Base-by-base conservation (phyloP, 768 basidiomycete genomes). In the Termitomyces bulborhizus region DNA sequence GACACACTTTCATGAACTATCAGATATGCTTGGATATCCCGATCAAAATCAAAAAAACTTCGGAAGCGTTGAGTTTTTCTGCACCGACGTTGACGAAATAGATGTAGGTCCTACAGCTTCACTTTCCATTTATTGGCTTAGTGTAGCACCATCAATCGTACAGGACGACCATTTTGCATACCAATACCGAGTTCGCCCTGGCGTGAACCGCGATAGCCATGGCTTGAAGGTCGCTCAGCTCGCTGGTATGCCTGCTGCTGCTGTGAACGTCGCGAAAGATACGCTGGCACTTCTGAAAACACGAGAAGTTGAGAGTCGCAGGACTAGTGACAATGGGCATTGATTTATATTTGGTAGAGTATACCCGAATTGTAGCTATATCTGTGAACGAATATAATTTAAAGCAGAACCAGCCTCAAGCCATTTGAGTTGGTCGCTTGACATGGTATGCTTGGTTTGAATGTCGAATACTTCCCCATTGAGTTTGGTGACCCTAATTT, bases 1-100 rank as follows among this genome's bases (percentile, higher is more conserved):
- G 6, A 99, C 96, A n/a, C 96, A 99, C 71, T 98, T 97, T 65
- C 95, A 98, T 67, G 94, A 98, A 66, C 71, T 98, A 21, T 85
- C 89, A 1, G 84, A 90, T 57, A 84, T 98, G 80, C 74, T 98
- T 18, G 84, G 86, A 0, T 83, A 84, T 62, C 68, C 71, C 31
- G 67, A 77, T 24, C 68, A 74, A 54, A 65, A 74, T 50, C 60
- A 67, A 52, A 80, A 77, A 12, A 61, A 76, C 9, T 89, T 88
- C 70, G 59, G 69, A 6, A 79, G 78, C 6, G 81, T 96, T 24
- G 80, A 80, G 4, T 98, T 96, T 71, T 95, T 85, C 75, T 96
- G 92, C 67, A 98, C 91, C 0, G 87, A 90, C 61, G 82, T 98
- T 1, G 82, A 89, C 57, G 89, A 95, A 65, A 78, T 78, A 2